phyloP scores from a whole-genome alignment of 805 yeast species.

The Starmerella cellae region DNA sequence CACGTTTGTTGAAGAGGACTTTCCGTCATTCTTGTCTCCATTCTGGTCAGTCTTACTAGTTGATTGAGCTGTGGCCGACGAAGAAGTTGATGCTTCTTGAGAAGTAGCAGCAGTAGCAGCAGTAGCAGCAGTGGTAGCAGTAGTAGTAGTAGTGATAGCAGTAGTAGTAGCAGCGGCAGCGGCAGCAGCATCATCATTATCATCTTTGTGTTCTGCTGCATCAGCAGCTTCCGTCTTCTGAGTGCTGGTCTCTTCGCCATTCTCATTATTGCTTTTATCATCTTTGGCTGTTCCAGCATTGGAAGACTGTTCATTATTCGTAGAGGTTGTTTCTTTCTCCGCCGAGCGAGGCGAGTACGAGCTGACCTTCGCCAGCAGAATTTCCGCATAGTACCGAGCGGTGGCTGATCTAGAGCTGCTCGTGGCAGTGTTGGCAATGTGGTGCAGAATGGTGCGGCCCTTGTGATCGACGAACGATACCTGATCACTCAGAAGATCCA shows the following conservation, averaged over 20 bases:
- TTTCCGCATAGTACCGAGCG: conserved; percentile 69
- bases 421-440: conserved; percentile 58
- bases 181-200: not conserved
- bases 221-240: not conserved
- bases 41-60: not conserved
- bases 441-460: conserved; percentile 67
- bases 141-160: not conserved
- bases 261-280: not conserved
- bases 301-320: not conserved
- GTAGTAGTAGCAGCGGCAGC: not conserved
- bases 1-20: too few relatives aligned
- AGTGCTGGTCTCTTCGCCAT: not conserved
- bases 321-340: not conserved
- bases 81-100: not conserved
- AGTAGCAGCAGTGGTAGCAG: not conserved
- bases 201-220: not conserved
- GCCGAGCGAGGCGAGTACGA: conserved; percentile 25
- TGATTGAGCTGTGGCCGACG: not conserved
- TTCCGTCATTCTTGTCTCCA: not conserved
- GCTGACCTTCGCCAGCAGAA: conserved; percentile 57
- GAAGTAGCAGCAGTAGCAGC: not conserved
- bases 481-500: conserved; percentile 63
- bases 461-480: conserved; percentile 67
- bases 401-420: conserved; percentile 60
- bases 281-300: not conserved